Evolutionary conservation across 257 asterid genomes (phyloP).

Genomic region (Petrea volubilis): DNA sequence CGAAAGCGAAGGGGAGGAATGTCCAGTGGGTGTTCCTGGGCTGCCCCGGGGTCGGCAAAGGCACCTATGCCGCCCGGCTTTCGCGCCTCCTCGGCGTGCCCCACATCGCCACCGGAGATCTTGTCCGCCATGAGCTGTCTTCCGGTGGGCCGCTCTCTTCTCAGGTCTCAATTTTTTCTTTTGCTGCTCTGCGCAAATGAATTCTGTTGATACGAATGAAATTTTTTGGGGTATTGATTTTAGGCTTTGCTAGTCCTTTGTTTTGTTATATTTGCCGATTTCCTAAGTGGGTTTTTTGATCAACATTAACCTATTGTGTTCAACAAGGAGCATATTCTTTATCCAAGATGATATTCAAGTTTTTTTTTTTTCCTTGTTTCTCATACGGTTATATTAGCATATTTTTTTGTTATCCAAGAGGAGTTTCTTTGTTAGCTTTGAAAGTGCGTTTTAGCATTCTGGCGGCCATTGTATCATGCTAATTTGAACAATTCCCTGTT

Average conservation of each 20-base stretch:
- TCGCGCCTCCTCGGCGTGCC: slow-evolving; percentile 80
- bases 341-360: background rate
- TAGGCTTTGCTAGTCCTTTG: background rate
- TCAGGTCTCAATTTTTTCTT: slow-evolving; percentile 46
- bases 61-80: slow-evolving; percentile 88
- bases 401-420: background rate
- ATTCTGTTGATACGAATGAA: background rate
- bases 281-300: background rate
- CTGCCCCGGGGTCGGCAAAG: slow-evolving; percentile 97
- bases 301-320: background rate
- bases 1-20: slow-evolving; percentile 49
- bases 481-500: slow-evolving; percentile 12
- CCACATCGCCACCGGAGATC: slow-evolving; percentile 97
- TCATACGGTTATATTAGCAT: background rate
- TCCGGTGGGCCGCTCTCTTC: slow-evolving; percentile 68
- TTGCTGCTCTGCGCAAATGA: background rate
- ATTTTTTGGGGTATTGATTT: background rate
- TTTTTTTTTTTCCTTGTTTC: background rate
- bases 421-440: background rate
- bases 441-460: background rate
- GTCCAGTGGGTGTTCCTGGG: slow-evolving; percentile 97
- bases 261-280: background rate
- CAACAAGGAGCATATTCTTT: background rate
- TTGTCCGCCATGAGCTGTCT: slow-evolving; percentile 83
- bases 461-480: background rate